Base-by-base conservation (phyloP, 2,329 filamentous ascomycete genomes). In the Harringtonia aguacate region DNA sequence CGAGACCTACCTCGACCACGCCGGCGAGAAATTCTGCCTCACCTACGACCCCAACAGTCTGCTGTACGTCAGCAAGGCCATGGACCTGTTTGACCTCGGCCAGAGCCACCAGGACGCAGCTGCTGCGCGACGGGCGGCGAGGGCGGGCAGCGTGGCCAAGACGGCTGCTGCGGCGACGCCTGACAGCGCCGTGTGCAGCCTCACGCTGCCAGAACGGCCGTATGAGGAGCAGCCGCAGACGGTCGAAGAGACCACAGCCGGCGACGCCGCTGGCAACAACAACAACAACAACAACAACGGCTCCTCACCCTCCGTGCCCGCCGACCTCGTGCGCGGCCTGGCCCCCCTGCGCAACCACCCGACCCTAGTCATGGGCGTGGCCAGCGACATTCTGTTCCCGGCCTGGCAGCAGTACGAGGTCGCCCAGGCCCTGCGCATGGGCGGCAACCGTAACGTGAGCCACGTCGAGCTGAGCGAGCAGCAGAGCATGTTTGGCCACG, bases 321-420 rank as follows among this genome's bases (percentile, higher is more conserved):
- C 75, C 41, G 92, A 98, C 60, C 69, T 98, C 1, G 74, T 97
- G 30, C 69, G 70, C 0, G 92, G 92, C 0, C 67, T 98, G 18
- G 66, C 75, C 4, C 66, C 77, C 0, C 63, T 97, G 43, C 77
- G 81, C 43, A 73, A 89, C 48, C 90, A 82, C 40, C 86, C 87
- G 0, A 83, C 86, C 1, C 71, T 98, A 20, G 86, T 98, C 12
- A 81, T 98, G 68, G 92, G 92, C 29, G 92, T 97, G 4, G 86
- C 87, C 0, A 95, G 87, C 55, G 92, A 98, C 59, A 97, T 95
- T 40, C 67, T 98, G 30, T 98, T 98, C 65, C 92, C 92, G 0
- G 88, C 92, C 0, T 98, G 92, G 90, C 92, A 98, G 67, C 92
- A 98, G 67, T 78, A 86, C 43, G 92, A 98, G 63, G 81, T 98